Percentiles rank a stretch among this genome's conserved stretches.
Evolutionary conservation across 345 rosid genomes (phyloP).

Genomic region (Pistacia integerrima): DNA sequence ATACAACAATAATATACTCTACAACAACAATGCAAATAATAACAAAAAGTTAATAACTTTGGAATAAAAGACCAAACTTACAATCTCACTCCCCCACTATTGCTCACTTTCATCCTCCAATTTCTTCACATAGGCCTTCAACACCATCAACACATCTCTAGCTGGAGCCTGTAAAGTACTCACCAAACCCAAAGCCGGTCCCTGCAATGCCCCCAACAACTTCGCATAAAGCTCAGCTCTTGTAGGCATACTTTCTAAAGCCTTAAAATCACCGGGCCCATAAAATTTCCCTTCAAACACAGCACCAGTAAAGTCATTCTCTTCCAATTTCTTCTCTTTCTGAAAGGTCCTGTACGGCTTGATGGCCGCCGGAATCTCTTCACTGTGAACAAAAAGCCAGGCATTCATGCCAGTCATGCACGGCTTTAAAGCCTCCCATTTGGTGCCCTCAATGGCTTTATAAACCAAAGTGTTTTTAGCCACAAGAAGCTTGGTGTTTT

Average conservation of each 20-base stretch:
- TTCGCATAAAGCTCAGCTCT: constrained; percentile 85
- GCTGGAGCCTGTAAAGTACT: constrained; percentile 92
- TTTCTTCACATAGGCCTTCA: constrained; percentile 85
- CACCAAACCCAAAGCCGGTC: constrained; percentile 76
- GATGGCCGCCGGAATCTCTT: constrained; percentile 82
- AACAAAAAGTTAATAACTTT: not conserved
- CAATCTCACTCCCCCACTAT: constrained; percentile 19
- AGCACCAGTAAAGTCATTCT: constrained; percentile 79
- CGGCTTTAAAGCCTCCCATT: constrained; percentile 79
- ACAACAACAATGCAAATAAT: constrained; percentile 2
- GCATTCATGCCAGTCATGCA: constrained; percentile 98
- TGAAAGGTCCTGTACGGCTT: constrained; percentile 82
- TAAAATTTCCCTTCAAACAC: constrained; percentile 94
- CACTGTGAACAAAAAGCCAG: constrained; percentile 89
- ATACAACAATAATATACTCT: not conserved
- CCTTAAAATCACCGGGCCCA: constrained; percentile 73
- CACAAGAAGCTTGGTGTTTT: constrained; percentile 63
- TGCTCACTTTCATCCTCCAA: constrained; percentile 79
- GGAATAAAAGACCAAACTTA: constrained; percentile 10
- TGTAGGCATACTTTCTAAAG: constrained; percentile 76
- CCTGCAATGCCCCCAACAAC: constrained; percentile 80
- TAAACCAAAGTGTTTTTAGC: constrained; percentile 87
- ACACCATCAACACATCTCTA: constrained; percentile 71
- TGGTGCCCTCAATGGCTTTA: constrained; percentile 90
- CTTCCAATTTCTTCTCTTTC: constrained; percentile 71